Base-by-base conservation (phyloP, 768 basidiomycete species). In the Fistulinella prunicolor region DNA sequence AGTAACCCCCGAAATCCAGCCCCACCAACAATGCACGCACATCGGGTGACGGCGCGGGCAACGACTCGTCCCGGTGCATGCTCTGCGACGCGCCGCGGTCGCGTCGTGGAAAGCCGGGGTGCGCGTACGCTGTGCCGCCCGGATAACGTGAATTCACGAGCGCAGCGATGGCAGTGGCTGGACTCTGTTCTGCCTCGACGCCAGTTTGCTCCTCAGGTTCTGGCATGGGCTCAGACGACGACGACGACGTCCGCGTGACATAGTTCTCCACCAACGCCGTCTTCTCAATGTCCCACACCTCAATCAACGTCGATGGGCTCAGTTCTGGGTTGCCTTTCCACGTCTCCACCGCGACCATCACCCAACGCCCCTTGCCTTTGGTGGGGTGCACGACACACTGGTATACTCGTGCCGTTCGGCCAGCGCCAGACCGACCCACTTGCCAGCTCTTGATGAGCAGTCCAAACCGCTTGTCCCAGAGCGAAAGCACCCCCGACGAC, bases 391-490 rank as follows among this genome's bases (percentile, higher is more conserved):
- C 72, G 12, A 75, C 77, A 54, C 85, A 84, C 59, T 91, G 84
- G 51, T 89, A 78, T 20, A 94, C 79, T 30, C 81, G 77, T 3
- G 76, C 76, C 7, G 76, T 72, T 32, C 73, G 68, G 2, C 80
- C 80, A 2, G 72, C 70, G 10, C 76, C 71, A 4, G 79, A 74
- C 6, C 74, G 73, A 9, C 83, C 83, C 7, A 83, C 83, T 59
- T 83, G 81, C 94, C 95, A 97, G 50, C 84, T 89, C 64, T 88
- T 89, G 54, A 98, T 74, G 4, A 87, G 72, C 17, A 97, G 72
- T 1, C 94, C 94, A 56, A 98, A 99, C 9, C 95, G 86, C 36
- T 92, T 82, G 69, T 99, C 96, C 94, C 94, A 99, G 3, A 99
- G 75, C 0, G 89, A 83, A 12, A 98, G 70, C 13, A 86, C 81